A percentile compares a stretch with the other conserved stretches of the same genome.
Conservation (phyloP, 179 eudicot genomes). For the Dionaea muscipula region DNA sequence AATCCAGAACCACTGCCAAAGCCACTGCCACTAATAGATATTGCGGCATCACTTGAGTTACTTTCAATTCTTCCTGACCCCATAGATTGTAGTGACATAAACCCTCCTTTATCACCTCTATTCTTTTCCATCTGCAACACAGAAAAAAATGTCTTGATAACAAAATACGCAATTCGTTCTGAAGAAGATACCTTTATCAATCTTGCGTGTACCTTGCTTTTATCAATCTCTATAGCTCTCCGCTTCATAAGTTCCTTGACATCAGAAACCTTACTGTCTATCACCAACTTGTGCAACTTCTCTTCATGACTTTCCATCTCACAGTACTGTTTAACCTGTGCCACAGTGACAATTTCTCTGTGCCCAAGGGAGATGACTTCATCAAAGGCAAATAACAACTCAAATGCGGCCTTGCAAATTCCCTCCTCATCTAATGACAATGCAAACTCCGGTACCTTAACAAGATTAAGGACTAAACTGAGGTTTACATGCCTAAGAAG, state of each 20-base stretch:
- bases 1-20: slow-evolving; percentile 51
- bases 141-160: background rate
- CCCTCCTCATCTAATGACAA: slow-evolving; percentile 85
- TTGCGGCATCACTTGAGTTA: slow-evolving; percentile 44
- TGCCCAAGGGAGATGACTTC: slow-evolving; percentile 84
- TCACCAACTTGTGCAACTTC: slow-evolving; percentile 81
- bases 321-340: slow-evolving; percentile 92
- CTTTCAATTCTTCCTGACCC: slow-evolving; percentile 59
- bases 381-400: slow-evolving; percentile 86
- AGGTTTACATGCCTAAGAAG: background rate
- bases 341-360: slow-evolving; percentile 75
- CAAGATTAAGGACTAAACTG: slow-evolving; percentile 36
- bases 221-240: slow-evolving; percentile 89
- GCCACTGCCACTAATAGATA: slow-evolving; percentile 23
- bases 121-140: slow-evolving; percentile 57
- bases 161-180: too few species aligned
- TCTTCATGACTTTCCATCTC: slow-evolving; percentile 99
- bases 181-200: background rate
- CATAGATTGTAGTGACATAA: slow-evolving; percentile 56
- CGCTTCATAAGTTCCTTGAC: slow-evolving; percentile 97
- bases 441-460: slow-evolving; percentile 81
- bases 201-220: slow-evolving; percentile 53
- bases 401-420: slow-evolving; percentile 72
- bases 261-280: slow-evolving; percentile 82
- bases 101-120: slow-evolving; percentile 64